phyloP scores from a whole-genome alignment of 495 filamentous ascomycete genomes.

The Talaromyces adpressus region DNA sequence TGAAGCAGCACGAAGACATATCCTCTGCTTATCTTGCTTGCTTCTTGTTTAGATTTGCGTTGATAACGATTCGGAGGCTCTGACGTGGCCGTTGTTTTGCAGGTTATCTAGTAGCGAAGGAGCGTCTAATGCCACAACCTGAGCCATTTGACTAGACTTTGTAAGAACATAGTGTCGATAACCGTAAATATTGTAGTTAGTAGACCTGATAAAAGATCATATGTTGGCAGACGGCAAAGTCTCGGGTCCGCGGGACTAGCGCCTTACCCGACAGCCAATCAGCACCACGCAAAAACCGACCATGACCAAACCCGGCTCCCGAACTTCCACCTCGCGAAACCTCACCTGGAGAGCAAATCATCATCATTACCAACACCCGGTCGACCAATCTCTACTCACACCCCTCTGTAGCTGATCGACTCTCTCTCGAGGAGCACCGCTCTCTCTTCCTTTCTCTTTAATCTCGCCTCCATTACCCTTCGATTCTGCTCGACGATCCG shows the following conservation, averaged over 20 bases:
- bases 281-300: background rate
- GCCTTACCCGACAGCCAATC: background rate
- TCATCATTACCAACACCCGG: conserved; percentile 13
- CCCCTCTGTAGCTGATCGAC: conserved; percentile 12
- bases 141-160: background rate
- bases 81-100: background rate
- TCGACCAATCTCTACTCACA: conserved; percentile 28
- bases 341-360: too few relatives aligned
- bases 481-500: background rate
- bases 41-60: background rate
- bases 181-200: background rate
- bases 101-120: background rate
- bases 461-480: background rate
- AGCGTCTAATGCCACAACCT: background rate
- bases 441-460: conserved; percentile 16
- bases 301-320: conserved; percentile 4
- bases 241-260: conserved; percentile 6
- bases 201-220: background rate
- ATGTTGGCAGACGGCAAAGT: conserved; percentile 7
- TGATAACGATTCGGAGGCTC: background rate
- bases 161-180: background rate
- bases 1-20: background rate
- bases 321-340: conserved; percentile 6
- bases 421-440: conserved; percentile 14
- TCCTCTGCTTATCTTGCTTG: background rate